Base-by-base conservation (phyloP, 192 early-diverging fungal genomes). In the Lobosporangium transversale region DNA sequence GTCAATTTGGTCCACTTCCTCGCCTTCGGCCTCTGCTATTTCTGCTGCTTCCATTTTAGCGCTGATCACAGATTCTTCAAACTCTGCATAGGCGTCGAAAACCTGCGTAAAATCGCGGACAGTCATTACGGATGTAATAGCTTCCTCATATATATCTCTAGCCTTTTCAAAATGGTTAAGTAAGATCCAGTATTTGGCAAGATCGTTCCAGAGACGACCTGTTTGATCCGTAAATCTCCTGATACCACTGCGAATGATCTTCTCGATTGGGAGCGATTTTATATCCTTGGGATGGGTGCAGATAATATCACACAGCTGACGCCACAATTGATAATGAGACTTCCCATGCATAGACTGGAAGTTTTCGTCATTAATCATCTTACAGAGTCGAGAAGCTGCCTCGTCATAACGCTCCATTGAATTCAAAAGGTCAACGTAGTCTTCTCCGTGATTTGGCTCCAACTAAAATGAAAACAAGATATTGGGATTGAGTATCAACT, bases 41-140 rank as follows among this genome's bases (percentile, higher is more conserved):
- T 83, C 81, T 0, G 86, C 89, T 24, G 90, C 83, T 64, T 92
- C 90, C 90, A 98, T 92, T 24, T 86, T 88, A 11, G 83, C 81
- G 9, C 87, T 80, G 31, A 98, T 89, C 35, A 93, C 84, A 15
- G 83, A 81, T 70, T 97, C 95, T 62, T 95, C 94, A 60, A 97
- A 91, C 53, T 96, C 89, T 12, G 94, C 93, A 70, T 98, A 99
- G 1, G 96, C 91, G 65, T 99, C 96, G 85, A 99, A 99, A 62
- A 99, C 91, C 63, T 93, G 86, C 0, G 95, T 90, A 63, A 99
- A 99, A 71, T 98, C 97, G 11, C 91, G 86, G 36, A 98, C 92
- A 0, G 91, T 97, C 62, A 78, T 83, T 2, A 97, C 97, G 0
- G 80, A 83, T 1, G 70, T 78, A 58, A 98, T 80, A 0, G 91